Conservation (phyloP, 2,329 filamentous ascomycete species). For the Diaporthe batatas region DNA sequence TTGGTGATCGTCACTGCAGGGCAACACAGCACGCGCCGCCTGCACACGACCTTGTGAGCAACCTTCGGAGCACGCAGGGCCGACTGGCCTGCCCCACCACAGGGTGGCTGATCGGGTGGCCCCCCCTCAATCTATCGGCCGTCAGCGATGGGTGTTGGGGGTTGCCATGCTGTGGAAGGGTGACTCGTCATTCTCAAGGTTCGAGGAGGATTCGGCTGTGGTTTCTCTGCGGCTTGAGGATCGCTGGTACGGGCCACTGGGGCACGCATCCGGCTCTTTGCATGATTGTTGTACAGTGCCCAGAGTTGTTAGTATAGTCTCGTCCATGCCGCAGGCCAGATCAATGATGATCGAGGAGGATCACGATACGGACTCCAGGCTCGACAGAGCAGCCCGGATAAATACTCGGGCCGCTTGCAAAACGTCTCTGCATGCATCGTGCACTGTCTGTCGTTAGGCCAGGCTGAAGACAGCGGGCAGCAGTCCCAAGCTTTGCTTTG, state of each 20-base stretch:
- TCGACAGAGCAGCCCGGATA: not conserved
- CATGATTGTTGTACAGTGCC: slow-evolving; percentile 24
- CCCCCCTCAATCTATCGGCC: slow-evolving; percentile 2
- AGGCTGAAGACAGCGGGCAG: slow-evolving; percentile 31
- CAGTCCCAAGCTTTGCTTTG: slow-evolving; percentile 13
- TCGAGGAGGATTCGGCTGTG: slow-evolving; percentile 11
- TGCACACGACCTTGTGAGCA: slow-evolving; percentile 12
- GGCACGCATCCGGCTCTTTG: not conserved
- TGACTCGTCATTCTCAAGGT: slow-evolving; percentile 22
- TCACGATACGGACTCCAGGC: not conserved
- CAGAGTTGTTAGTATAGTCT: not conserved
- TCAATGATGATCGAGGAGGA: not conserved
- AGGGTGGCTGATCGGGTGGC: not conserved
- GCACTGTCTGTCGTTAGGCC: not conserved
- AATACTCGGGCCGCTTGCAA: slow-evolving; percentile 1
- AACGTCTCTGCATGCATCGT: not conserved
- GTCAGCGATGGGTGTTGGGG: not conserved
- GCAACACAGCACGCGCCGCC: not conserved
- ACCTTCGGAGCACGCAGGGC: slow-evolving; percentile 26
- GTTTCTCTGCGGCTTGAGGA: not conserved
- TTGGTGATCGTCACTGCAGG: slow-evolving; percentile 27
- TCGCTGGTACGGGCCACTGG: not conserved
- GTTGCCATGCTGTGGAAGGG: not conserved
- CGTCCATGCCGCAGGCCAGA: not conserved
- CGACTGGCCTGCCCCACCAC: not conserved